A percentile compares a stretch with the other conserved stretches of the same genome.
Conservation (phyloP, 1,284 basidiomycete genomes). For the Xerocomus amazonicus region DNA sequence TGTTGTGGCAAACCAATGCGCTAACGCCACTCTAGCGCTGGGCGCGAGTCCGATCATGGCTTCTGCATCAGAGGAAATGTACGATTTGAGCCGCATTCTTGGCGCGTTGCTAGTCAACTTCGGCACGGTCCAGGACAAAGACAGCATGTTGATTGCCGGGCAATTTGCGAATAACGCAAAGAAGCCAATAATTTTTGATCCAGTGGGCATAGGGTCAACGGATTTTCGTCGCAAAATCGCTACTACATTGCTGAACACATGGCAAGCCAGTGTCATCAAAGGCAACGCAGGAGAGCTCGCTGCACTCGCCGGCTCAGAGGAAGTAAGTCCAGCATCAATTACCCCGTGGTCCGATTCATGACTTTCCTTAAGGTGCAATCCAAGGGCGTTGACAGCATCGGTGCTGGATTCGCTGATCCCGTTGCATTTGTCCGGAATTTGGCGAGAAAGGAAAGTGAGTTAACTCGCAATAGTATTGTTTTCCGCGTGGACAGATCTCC, state of each 20-base stretch:
- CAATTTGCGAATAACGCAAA: constrained; percentile 61
- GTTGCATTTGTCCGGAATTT: constrained; percentile 65
- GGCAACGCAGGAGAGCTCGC: constrained; percentile 93
- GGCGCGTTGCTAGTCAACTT: constrained; percentile 85
- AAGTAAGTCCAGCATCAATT: constrained; percentile 44
- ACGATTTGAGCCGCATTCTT: constrained; percentile 68
- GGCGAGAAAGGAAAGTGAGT: constrained; percentile 74
- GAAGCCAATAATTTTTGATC: constrained; percentile 89
- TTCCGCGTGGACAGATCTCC: background rate
- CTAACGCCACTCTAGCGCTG: constrained; percentile 87
- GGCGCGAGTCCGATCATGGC: constrained; percentile 96
- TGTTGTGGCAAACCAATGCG: constrained; percentile 88
- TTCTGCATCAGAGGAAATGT: constrained; percentile 77
- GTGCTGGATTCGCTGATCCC: constrained; percentile 75
- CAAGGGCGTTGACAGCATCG: constrained; percentile 88
- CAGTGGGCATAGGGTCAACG: constrained; percentile 90
- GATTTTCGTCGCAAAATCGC: constrained; percentile 62
- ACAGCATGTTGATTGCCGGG: constrained; percentile 85
- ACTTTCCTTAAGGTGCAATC: constrained; percentile 49
- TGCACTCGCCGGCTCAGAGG: constrained; percentile 68
- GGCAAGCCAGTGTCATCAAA: constrained; percentile 92
- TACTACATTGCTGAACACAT: constrained; percentile 73
- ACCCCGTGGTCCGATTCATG: background rate
- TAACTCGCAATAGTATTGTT: background rate
- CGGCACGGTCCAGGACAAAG: constrained; percentile 72